Evolutionary conservation across 2,329 filamentous ascomycete genomes (phyloP).

Genomic region (Thelonectria rubi): DNA sequence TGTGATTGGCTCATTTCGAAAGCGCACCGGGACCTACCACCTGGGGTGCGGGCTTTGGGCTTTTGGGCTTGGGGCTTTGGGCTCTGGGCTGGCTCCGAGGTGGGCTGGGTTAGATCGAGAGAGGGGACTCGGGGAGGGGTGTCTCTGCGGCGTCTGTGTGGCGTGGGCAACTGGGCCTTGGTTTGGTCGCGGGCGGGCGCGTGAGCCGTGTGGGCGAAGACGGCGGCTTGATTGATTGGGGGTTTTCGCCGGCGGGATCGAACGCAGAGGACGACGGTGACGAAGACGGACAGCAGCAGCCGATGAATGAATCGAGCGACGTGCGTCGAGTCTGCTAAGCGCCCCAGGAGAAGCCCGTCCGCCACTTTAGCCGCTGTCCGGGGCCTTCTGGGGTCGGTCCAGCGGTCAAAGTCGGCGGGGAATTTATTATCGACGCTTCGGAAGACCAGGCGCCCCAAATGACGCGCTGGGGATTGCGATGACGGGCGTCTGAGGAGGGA

Average conservation of each 20-base stretch:
- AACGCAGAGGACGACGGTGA: not conserved
- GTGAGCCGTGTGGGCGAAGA: not conserved
- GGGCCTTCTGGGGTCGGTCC: not conserved
- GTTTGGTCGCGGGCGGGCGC: not conserved
- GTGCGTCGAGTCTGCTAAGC: not conserved
- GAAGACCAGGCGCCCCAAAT: not conserved
- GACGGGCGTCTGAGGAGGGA: not conserved
- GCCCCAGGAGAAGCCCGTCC: not conserved
- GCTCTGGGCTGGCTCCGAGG: not conserved
- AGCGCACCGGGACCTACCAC: not conserved
- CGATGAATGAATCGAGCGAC: not conserved
- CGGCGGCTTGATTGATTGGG: no score
- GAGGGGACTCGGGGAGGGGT: not conserved
- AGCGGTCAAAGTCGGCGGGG: not conserved
- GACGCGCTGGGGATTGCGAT: not conserved
- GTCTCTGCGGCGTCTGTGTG: not conserved
- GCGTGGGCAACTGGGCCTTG: not conserved
- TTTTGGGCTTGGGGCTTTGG: not conserved
- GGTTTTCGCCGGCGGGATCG: not conserved
- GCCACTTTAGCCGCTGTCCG: not conserved
- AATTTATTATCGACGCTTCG: not conserved
- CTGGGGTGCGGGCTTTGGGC: constrained; percentile 3
- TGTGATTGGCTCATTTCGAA: constrained; percentile 53
- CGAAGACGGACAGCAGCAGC: not conserved
- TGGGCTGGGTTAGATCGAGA: not conserved